phyloP scores from a whole-genome alignment of 2,329 filamentous ascomycete species.

The Phoma sp. region DNA sequence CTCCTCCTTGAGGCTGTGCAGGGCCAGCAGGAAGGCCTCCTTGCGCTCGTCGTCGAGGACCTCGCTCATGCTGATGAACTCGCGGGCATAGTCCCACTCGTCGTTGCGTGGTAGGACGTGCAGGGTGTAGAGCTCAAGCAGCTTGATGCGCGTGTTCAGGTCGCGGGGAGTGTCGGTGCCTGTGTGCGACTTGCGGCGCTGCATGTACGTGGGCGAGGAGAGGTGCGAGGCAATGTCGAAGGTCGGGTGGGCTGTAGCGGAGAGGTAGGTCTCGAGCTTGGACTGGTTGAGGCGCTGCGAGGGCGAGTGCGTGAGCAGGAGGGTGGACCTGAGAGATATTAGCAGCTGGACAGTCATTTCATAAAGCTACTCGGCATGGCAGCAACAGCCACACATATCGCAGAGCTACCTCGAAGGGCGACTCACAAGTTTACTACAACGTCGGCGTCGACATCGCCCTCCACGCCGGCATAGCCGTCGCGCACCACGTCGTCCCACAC shows the following conservation, averaged over 20 bases:
- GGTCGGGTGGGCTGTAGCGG: constrained; percentile 73
- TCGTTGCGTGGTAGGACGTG: constrained; percentile 93
- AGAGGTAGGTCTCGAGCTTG: constrained; percentile 86
- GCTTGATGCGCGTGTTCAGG: constrained; percentile 82
- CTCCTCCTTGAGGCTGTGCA: constrained; percentile 84
- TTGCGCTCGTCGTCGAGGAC: constrained; percentile 90
- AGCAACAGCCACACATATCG: no score
- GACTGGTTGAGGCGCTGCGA: constrained; percentile 85
- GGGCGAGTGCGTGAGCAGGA: constrained; percentile 87
- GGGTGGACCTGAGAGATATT: constrained; percentile 69
- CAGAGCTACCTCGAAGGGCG: not conserved
- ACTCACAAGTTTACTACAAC: constrained; percentile 86
- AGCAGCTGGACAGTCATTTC: not conserved
- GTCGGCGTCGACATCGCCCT: constrained; percentile 91
- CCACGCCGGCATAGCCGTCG: constrained; percentile 84
- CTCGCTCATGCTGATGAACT: constrained; percentile 86
- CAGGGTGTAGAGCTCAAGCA: constrained; percentile 92
- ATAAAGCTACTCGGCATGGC: no score
- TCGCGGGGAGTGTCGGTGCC: constrained; percentile 85
- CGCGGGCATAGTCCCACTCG: constrained; percentile 93
- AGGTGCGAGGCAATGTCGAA: constrained; percentile 74
- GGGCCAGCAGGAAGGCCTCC: constrained; percentile 84
- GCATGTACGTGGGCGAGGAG: constrained; percentile 49
- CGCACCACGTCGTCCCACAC: constrained; percentile 94
- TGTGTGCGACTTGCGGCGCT: constrained; percentile 49